Evolutionary conservation across 257 asterid species (phyloP).

Genomic region (Anisodus tanguticus): DNA sequence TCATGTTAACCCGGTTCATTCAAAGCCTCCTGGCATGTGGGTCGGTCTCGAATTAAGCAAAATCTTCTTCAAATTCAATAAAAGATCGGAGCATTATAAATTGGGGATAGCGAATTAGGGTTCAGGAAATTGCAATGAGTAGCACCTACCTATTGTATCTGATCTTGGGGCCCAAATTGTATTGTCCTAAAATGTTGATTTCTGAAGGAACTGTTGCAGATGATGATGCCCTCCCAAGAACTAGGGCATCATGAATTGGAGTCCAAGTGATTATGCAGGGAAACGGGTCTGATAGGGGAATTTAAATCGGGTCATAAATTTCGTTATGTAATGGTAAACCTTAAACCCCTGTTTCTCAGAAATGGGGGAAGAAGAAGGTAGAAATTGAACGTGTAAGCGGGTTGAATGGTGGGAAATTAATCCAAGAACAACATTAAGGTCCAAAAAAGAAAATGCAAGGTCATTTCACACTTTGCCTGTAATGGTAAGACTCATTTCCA

Average conservation of each 20-base stretch:
- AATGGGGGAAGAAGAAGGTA: not conserved
- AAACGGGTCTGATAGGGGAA: not conserved
- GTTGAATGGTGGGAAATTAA: conserved; percentile 15
- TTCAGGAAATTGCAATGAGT: conserved; percentile 10
- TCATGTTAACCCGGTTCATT: conserved; percentile 14
- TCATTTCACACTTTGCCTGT: not conserved
- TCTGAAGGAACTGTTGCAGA: conserved; percentile 5
- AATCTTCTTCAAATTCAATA: conserved; percentile 28
- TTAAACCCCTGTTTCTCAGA: conserved; percentile 21
- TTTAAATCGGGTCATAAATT: not conserved
- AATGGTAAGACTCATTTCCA: not conserved
- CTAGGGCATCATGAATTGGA: not conserved
- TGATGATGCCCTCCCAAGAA: conserved; percentile 12
- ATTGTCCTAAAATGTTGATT: conserved; percentile 32
- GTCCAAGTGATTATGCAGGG: not conserved
- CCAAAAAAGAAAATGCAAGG: not conserved
- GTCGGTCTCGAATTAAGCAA: conserved; percentile 32
- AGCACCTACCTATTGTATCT: conserved; percentile 11
- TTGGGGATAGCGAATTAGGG: conserved; percentile 24
- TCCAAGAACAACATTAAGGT: not conserved
- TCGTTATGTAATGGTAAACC: not conserved
- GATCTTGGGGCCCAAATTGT: conserved; percentile 26
- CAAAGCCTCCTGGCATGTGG: conserved; percentile 54
- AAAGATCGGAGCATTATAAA: conserved; percentile 8
- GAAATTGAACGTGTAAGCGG: not conserved